These are phyloP conservation scores for Fomitopsis pulvina DNA, from an alignment of 768 basidiomycete genomes.

Conservation along the genomic window DNA sequence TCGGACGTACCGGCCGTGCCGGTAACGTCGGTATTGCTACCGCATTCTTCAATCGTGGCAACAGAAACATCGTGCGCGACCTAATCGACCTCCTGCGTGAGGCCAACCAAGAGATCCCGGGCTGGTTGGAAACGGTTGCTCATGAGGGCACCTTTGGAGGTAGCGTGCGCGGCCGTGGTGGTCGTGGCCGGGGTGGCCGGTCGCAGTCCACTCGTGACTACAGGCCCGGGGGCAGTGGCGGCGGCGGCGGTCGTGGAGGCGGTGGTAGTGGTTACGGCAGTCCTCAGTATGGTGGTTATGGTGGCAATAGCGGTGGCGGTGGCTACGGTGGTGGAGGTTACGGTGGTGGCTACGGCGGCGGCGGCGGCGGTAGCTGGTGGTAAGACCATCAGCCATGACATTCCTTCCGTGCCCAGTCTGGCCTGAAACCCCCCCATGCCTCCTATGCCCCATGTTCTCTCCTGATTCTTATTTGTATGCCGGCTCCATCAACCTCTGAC, in stretches of 20 bases:
- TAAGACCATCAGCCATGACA: conserved; percentile 20
- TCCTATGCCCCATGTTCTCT: neutral
- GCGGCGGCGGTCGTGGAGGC: conserved; percentile 25
- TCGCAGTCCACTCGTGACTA: conserved; percentile 33
- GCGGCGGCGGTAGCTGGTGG: conserved; percentile 39
- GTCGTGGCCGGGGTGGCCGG: conserved; percentile 52
- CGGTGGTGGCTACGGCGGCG: conserved; percentile 21
- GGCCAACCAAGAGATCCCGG: conserved; percentile 92
- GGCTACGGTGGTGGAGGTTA: conserved; percentile 22
- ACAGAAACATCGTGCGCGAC: conserved; percentile 88
- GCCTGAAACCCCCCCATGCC: neutral
- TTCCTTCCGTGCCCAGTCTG: neutral
- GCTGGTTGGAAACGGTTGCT: conserved; percentile 84
- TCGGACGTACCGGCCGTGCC: conserved; percentile 97
- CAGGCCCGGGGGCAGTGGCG: conserved; percentile 30
- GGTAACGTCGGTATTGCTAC: conserved; percentile 96
- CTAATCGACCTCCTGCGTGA: conserved; percentile 90
- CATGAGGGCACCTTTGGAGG: conserved; percentile 73
- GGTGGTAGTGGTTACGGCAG: conserved; percentile 23
- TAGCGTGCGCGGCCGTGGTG: conserved; percentile 40
- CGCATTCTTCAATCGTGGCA: conserved; percentile 93
- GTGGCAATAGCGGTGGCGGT: conserved; percentile 24
- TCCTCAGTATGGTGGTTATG: conserved; percentile 27
- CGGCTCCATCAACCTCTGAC: conserved; percentile 10
- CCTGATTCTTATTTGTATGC: conserved; percentile 3